Conservation (phyloP, 495 filamentous ascomycete genomes). For the Mytilinidion resinicola region DNA sequence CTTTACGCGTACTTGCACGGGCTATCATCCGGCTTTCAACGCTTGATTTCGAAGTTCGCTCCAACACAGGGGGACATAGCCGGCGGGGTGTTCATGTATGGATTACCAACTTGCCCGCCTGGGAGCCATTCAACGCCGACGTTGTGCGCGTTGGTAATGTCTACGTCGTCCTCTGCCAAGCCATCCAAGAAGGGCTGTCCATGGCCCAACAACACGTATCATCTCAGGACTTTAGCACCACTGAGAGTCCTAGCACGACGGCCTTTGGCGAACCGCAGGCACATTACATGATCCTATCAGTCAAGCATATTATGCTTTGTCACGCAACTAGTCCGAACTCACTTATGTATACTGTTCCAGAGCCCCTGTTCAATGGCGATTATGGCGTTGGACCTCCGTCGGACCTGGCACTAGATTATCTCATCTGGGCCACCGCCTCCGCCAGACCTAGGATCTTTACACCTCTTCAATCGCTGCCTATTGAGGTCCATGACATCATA, state of each 20-base stretch:
- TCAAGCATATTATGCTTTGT: constrained; percentile 14
- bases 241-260: too few species aligned
- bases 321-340: constrained; percentile 4
- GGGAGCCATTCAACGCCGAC: constrained; percentile 9
- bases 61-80: constrained; percentile 8
- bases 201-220: constrained; percentile 13
- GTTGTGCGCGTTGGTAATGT: constrained; percentile 13
- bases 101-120: constrained; percentile 13
- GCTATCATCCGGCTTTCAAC: constrained; percentile 16
- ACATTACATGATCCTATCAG: constrained; percentile 18
- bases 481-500: constrained; percentile 17
- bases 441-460: constrained; percentile 16
- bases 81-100: constrained; percentile 12
- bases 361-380: constrained; percentile 20
- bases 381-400: constrained; percentile 11
- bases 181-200: constrained; percentile 12
- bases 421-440: constrained; percentile 17
- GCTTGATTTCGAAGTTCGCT: constrained; percentile 16
- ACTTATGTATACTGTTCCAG: constrained; percentile 14
- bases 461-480: constrained; percentile 12
- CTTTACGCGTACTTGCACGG: constrained; percentile 15
- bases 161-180: constrained; percentile 13
- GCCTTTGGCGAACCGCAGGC: constrained; percentile 10
- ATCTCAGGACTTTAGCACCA: constrained; percentile 8
- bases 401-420: constrained; percentile 17